Conservation (phyloP, 2,329 filamentous ascomycete genomes). For the Beauveria rudraprayagi region DNA sequence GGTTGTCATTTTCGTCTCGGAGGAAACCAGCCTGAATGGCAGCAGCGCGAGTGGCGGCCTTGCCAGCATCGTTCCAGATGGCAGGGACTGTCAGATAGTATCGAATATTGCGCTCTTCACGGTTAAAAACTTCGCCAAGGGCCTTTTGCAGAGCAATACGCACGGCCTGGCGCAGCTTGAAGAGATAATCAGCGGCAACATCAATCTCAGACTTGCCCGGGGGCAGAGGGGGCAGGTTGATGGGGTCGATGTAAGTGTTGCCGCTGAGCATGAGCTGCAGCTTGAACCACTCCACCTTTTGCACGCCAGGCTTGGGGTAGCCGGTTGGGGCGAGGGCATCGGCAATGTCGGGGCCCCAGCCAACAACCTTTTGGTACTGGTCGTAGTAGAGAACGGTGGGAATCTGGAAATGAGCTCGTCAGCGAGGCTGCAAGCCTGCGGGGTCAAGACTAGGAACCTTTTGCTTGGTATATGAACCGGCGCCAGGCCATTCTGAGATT, state of each 20-base stretch:
- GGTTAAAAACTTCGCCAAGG: slow-evolving; percentile 91
- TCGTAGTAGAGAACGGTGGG: slow-evolving; percentile 99
- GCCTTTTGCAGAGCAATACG: slow-evolving; percentile 92
- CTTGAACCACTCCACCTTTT: slow-evolving; percentile 99
- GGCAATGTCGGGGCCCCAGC: slow-evolving; percentile 96
- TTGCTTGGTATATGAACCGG: slow-evolving; percentile 95
- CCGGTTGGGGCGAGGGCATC: slow-evolving; percentile 94
- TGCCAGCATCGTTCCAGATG: slow-evolving; percentile 98
- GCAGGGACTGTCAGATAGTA: slow-evolving; percentile 98
- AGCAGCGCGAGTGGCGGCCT: slow-evolving; percentile 89
- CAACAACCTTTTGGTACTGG: slow-evolving; percentile 98
- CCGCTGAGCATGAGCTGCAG: slow-evolving; percentile 97
- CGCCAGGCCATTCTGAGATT: slow-evolving; percentile 97
- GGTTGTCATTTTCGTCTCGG: slow-evolving; percentile 94
- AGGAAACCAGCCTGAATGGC: slow-evolving; percentile 96
- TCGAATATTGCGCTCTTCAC: slow-evolving; percentile 94
- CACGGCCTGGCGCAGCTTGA: slow-evolving; percentile 97
- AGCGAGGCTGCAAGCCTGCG: not conserved
- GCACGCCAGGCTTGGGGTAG: slow-evolving; percentile 94
- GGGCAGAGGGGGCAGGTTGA: slow-evolving; percentile 94
- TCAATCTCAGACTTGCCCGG: slow-evolving; percentile 98
- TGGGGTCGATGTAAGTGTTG: slow-evolving; percentile 98
- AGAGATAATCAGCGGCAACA: slow-evolving; percentile 97
- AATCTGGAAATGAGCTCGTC: slow-evolving; percentile 53
- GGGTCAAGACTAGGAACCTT: slow-evolving; percentile 53